phyloP scores from a whole-genome alignment of 2,329 filamentous ascomycete genomes.

The Colletotrichum kahawae region DNA sequence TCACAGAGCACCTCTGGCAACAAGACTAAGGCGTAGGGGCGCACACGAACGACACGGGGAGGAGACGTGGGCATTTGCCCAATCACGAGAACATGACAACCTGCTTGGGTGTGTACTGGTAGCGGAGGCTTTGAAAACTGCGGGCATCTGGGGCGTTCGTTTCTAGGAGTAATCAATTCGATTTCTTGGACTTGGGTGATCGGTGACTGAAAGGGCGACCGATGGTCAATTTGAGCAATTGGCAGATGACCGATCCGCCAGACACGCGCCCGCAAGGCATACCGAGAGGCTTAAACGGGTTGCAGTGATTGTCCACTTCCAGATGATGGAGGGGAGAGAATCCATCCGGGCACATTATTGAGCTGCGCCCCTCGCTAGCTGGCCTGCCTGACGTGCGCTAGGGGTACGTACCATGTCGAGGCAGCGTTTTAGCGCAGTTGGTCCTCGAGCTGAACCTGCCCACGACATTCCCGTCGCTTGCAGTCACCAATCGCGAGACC shows the following conservation, averaged over 20 bases:
- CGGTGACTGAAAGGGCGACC: constrained; percentile 1
- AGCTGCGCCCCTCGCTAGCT: constrained; percentile 13
- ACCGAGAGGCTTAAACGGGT: background rate
- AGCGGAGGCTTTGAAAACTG: background rate
- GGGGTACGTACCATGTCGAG: background rate
- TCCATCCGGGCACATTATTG: background rate
- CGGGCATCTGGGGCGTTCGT: background rate
- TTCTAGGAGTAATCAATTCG: background rate
- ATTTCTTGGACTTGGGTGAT: background rate
- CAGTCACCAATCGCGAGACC: constrained; percentile 3
- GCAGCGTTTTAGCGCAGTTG: background rate
- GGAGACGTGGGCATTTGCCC: background rate
- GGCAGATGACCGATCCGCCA: background rate
- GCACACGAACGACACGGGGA: background rate
- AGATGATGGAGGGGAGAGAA: background rate
- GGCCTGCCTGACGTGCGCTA: background rate
- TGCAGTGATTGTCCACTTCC: background rate
- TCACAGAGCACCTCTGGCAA: constrained; percentile 14
- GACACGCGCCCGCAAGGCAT: background rate
- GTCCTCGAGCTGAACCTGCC: background rate
- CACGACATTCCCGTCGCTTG: background rate
- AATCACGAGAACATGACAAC: background rate
- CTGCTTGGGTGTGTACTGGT: background rate
- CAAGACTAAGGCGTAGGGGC: constrained; percentile 2
- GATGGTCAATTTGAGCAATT: background rate